Base-by-base conservation (phyloP, 495 filamentous ascomycete genomes). In the Amphirosellinia nigrospora region DNA sequence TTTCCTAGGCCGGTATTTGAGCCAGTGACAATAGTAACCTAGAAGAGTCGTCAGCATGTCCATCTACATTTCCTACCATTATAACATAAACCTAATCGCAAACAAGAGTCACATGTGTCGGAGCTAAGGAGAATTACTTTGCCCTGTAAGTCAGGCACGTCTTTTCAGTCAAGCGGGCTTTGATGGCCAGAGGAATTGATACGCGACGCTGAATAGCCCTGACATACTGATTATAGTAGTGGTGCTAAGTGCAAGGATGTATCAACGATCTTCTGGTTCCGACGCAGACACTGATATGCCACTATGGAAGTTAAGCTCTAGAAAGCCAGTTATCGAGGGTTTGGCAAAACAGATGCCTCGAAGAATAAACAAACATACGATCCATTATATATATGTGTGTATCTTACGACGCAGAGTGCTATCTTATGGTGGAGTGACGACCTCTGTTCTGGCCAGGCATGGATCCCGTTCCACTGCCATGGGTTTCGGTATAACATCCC, bases 21-120 rank as follows among this genome's bases (percentile, higher is more conserved):
- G 39, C 86, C 86, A 3, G 86, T 87, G 19, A 88, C 81, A 41
- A 88, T 79, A 66, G 73, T 76, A 69, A 83, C 77, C 72, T 79
- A 30, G 10, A 39, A 68, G 23, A 38, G 28, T 36, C 6, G 11
- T 68, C 32, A 68, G 66, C 34, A 38, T 19, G 23, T 23, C 11
- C 53, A 13, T 32, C 23, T 34, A 30, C 21, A 38, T 41, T 28
- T 39, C n/a, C n/a, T 32, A 43, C 5, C 16, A 34, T 26, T 21
- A 41, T 21, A 11, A 1, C 23, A 43, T 36, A 21, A 15, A 8
- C 16, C 21, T 30, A 38, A 58, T 16, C 21, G 52, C 5, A 16
- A 39, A 30, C 55, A 43, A 3, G 26, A 60, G 28, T 39, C 19
- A 34, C 15, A 23, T n/a, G 13, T 66, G 15, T 36, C 8, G 5